Base-by-base conservation (phyloP, 176 grass and related monocot genomes). In the Olyra latifolia region DNA sequence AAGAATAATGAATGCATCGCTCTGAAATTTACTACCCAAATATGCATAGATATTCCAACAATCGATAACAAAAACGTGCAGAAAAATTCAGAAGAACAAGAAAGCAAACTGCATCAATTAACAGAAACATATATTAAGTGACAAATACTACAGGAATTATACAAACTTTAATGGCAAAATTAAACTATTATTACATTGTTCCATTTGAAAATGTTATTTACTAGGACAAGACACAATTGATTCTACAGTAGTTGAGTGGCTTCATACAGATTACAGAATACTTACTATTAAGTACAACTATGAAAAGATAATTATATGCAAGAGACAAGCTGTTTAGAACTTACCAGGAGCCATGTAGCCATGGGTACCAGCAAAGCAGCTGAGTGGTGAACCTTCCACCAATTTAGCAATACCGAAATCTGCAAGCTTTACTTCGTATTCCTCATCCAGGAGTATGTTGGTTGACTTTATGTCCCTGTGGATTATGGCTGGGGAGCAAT, bases 261-360 rank as follows among this genome's bases (percentile, higher is more conserved):
- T 45, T 13, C 43, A 25, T 43, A 1, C 77, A 71, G 70, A 77
- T 47, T 53, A 15, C 4, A 27, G 23, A 74, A 69, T 0, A 27
- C 28, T 23, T 19, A 39, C 6, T 3, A 28, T 35, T 48, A 48
- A 78, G 0, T 28, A 20, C 8, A 60, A 53, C 28, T 43, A 65
- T 61, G 62, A 7, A 64, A 58, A 62, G 47, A 79, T 12, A 48
- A 13, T 5, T 29, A 43, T 2, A 52, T 82, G 32, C 38, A 81
- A 59, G 68, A 53, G 44, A 43, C 0, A 5, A 15, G 32, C 14
- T 68, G 6, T 63, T n/a, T 1, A 46, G 2, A 62, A 53, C 71
- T 76, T 95, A 98, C 96, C 90, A 83, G 88, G 86, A 76, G 92
- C 90, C 62, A 95, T 81, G 59, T 95, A 98, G 41, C 86, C 92